Evolutionary conservation across 169 alveolate genomes (phyloP), one percentile per base, ranked within the genome.

Genomic region (Plasmodium vivax): DNA sequence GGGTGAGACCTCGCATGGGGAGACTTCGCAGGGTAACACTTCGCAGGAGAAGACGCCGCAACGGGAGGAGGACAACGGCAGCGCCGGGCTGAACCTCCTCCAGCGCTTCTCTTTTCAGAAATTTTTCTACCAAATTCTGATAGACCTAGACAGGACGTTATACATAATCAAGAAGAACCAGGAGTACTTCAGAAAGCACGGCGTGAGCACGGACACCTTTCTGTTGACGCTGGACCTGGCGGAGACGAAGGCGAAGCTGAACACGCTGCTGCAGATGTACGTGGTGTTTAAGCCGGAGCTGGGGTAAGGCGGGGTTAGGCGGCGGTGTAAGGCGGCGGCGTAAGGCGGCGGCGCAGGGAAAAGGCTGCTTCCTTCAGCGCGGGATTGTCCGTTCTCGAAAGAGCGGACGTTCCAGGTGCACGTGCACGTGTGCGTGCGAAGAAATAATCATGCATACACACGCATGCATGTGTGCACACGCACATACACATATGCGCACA

Each of bases 241-340:
- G 5, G 94, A 90, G 27, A 90, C 62, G 32, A 90, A 90, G 74
- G 54, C 47, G 36, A 90, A 90, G 62, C 83, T 90, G 74, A 90
- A 90, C 79, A 80, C 82, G 5, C 47, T 90, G 38, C 51, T 90
- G 23, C 94, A 90, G 73, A 90, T 90, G 94, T 90, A 90, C 47
- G 94, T 90, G 3, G 82, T 90, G 23, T 90, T 90, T 38, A 90
- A 90, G 62, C 94, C 94, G 9, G 94, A 90, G 54, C 41, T 90
- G 47, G 94, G 94, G 94, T 90, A 90, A 58, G 14, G 27, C 10
- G 68, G 45, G 32, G 45, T 2, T 32, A 41, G 45, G 72, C 30
- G 68, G 45, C 41, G 30, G 0, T 32, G 27, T 23, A 23, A 23
- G 27, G 27, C 27, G 45, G 72, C 30, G 10, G 30, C 72, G n/a